These are phyloP conservation scores for Alternaria sp. DNA, from an alignment of 2,329 filamentous ascomycete species.

Conservation along the genomic window DNA sequence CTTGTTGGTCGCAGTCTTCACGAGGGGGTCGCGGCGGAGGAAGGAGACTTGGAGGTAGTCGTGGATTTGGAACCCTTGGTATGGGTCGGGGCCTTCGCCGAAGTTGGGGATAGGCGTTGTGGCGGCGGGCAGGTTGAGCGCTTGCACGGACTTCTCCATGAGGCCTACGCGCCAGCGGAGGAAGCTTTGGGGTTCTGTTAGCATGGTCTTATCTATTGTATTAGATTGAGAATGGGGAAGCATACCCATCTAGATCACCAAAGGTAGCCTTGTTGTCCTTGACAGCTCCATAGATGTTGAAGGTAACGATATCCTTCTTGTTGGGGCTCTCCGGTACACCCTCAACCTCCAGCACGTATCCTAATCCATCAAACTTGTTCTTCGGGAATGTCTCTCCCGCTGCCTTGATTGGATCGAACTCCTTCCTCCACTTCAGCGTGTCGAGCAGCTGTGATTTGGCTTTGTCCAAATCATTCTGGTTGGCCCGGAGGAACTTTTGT, in stretches of 20 bases:
- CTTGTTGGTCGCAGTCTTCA: slow-evolving; percentile 78
- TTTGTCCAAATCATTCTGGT: slow-evolving; percentile 74
- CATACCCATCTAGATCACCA: slow-evolving; percentile 77
- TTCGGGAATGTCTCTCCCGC: slow-evolving; percentile 67
- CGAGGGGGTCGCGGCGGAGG: slow-evolving; percentile 76
- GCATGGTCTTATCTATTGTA: background rate
- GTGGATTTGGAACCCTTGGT: slow-evolving; percentile 91
- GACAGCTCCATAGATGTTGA: slow-evolving; percentile 91
- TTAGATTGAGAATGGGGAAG: background rate
- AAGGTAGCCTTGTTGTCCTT: slow-evolving; percentile 84
- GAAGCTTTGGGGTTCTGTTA: slow-evolving; percentile 66
- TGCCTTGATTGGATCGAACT: slow-evolving; percentile 72
- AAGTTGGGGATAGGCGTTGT: slow-evolving; percentile 75
- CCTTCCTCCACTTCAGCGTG: slow-evolving; percentile 83
- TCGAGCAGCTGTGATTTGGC: slow-evolving; percentile 79
- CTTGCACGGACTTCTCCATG: slow-evolving; percentile 83
- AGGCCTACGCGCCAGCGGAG: slow-evolving; percentile 87
- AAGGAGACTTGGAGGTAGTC: slow-evolving; percentile 91
- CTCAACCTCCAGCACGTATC: slow-evolving; percentile 78
- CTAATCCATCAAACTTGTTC: slow-evolving; percentile 76
- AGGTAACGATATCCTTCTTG: slow-evolving; percentile 75
- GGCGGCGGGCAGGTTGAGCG: slow-evolving; percentile 73
- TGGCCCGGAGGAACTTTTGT: slow-evolving; percentile 93
- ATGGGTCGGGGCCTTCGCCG: slow-evolving; percentile 71
- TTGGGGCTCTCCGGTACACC: slow-evolving; percentile 59